Base-by-base conservation (phyloP, 2,329 filamentous ascomycete species). In the Westerdykella aurantiaca region DNA sequence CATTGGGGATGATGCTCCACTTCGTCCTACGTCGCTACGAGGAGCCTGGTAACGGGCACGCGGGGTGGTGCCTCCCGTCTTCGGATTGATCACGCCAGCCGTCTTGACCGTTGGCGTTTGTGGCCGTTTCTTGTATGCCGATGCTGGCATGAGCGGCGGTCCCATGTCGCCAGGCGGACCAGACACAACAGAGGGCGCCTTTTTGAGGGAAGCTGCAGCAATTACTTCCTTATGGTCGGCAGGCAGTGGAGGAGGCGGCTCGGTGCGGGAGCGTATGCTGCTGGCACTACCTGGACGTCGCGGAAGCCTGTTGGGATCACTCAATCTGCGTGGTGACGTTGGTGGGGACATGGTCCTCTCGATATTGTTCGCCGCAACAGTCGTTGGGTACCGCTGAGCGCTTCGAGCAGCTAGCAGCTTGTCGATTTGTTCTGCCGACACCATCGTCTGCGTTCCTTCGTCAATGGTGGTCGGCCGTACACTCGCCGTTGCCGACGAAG, bases 351-450 rank as follows among this genome's bases (percentile, higher is more conserved):
- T 41, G 1, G 47, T 43, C 37, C 58, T 66, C 18, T 66, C 63
- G 4, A 63, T 48, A 35, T 50, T 57, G 40, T 61, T 58, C 44
- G 58, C 49, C 18, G 56, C 55, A 21, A 62, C 51, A 6, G 58
- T 58, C 12, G 53, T 52, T 25, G 56, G 58, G 42, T 56, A 44
- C 17, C 58, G 54, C 38, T 56, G 60, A 43, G 16, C 46, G 42
- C 50, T 63, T 54, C 79, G 81, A 42, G 76, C 74, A 52, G 78
- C 77, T 44, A 94, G 69, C 58, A 95, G 75, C 43, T 81, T 78
- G 53, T 95, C 89, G 50, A 95, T 88, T 44, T 85, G 82, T 39
- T 85, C 80, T 0, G 86, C 80, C n/a, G 88, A 94, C 23, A 96
- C 73, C 33, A 84, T 76, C 18, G 90, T 96, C 69, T 96, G 91